These are phyloP conservation scores for Nigrospora oryzae DNA, from an alignment of 2,329 filamentous ascomycete species.

Conservation along the genomic window DNA sequence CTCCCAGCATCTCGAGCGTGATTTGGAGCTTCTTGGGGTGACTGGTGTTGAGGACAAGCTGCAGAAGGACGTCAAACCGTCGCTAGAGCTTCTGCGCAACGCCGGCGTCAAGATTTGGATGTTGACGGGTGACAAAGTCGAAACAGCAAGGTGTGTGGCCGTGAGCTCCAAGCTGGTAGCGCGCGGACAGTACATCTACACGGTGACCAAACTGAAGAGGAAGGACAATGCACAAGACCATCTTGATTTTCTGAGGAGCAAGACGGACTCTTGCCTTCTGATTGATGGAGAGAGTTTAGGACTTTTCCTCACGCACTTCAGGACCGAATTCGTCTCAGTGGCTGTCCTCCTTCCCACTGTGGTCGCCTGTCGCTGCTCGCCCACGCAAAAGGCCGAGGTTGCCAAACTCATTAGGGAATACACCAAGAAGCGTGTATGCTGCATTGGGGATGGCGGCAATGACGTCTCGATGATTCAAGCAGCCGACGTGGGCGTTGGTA, in stretches of 20 bases:
- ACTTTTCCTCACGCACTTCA: constrained; percentile 75
- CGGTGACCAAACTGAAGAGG: constrained; percentile 74
- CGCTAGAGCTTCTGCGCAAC: constrained; percentile 87
- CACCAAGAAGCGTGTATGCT: constrained; percentile 93
- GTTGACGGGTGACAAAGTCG: constrained; percentile 97
- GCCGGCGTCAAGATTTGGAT: constrained; percentile 99
- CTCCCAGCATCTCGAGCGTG: constrained; percentile 71
- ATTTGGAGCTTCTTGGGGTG: constrained; percentile 89
- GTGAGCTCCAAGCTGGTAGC: constrained; percentile 91
- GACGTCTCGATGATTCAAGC: constrained; percentile 99
- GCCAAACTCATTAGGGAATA: constrained; percentile 82
- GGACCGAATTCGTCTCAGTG: constrained; percentile 76
- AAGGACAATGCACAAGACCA: constrained; percentile 82
- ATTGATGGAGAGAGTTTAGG: constrained; percentile 90
- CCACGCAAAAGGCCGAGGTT: constrained; percentile 92
- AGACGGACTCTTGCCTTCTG: constrained; percentile 78
- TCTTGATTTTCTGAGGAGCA: constrained; percentile 79
- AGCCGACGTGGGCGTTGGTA: constrained; percentile 93
- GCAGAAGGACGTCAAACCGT: constrained; percentile 91
- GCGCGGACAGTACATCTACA: constrained; percentile 91
- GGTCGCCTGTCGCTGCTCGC: constrained; percentile 92
- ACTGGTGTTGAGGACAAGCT: constrained; percentile 97
- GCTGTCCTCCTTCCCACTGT: constrained; percentile 86
- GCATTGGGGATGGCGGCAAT: constrained; percentile 96
- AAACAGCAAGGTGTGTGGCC: constrained; percentile 93